Evolutionary conservation across 352 stramenopile genomes (phyloP).

Genomic region (Aphanomyces cochlioides): DNA sequence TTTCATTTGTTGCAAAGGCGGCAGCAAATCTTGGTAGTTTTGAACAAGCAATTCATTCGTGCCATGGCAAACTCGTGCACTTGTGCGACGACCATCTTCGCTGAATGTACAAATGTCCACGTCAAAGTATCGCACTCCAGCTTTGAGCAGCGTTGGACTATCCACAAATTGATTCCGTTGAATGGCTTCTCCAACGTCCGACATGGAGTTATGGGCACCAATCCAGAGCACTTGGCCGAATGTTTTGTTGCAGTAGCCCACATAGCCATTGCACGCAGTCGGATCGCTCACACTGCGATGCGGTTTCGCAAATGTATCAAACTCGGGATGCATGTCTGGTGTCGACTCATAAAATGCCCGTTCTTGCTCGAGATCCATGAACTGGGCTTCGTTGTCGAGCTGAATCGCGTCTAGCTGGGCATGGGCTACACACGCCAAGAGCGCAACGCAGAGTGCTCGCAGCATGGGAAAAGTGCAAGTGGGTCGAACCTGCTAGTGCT

Average conservation of each 20-base stretch:
- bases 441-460: too few relatives aligned
- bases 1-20: background rate
- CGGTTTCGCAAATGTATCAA: too few relatives aligned
- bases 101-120: background rate
- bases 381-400: too few relatives aligned
- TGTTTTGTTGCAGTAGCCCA: slow-evolving; percentile 2
- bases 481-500: too few relatives aligned
- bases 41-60: background rate
- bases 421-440: too few relatives aligned
- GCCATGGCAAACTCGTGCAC: background rate
- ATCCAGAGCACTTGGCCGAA: slow-evolving; percentile 14
- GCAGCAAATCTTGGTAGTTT: background rate
- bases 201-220: slow-evolving; percentile 3
- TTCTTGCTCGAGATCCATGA: too few relatives aligned
- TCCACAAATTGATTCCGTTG: slow-evolving; percentile 13
- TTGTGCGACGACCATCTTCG: background rate
- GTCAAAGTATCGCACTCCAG: slow-evolving; percentile 14
- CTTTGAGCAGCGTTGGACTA: slow-evolving; percentile 1
- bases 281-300: background rate
- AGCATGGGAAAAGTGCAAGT: too few relatives aligned
- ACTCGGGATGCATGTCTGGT: too few relatives aligned
- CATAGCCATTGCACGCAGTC: slow-evolving; percentile 12
- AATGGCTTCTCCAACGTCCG: background rate
- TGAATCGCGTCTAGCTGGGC: too few relatives aligned
- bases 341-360: too few relatives aligned